These are phyloP conservation scores for Calocybe gambosa DNA, from an alignment of 1,284 basidiomycete genomes.

Conservation along the genomic window DNA sequence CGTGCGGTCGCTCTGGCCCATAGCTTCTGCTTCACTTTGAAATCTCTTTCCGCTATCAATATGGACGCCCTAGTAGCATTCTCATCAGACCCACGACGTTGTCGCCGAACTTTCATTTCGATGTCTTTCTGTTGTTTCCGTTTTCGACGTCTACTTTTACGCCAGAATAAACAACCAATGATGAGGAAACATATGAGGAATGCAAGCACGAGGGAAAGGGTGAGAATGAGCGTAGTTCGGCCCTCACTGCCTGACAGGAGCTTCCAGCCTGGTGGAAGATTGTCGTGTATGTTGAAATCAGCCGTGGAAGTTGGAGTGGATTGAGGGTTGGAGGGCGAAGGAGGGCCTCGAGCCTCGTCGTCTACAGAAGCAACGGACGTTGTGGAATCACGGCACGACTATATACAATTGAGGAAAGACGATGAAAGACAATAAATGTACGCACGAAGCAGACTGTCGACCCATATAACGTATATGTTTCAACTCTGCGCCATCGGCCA, in stretches of 20 bases:
- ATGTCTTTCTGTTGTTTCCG: slow-evolving; percentile 26
- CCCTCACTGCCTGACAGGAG: slow-evolving; percentile 19
- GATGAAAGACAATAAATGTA: background rate
- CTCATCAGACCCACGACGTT: slow-evolving; percentile 17
- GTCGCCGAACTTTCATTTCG: slow-evolving; percentile 29
- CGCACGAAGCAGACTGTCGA: slow-evolving; percentile 45
- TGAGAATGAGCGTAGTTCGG: slow-evolving; percentile 47
- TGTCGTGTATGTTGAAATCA: slow-evolving; percentile 27
- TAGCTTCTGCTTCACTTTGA: slow-evolving; percentile 44
- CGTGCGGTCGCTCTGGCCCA: slow-evolving; percentile 58
- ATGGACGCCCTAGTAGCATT: slow-evolving; percentile 25
- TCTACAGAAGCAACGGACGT: slow-evolving; percentile 24
- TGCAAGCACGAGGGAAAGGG: slow-evolving; percentile 55
- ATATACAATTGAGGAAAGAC: slow-evolving; percentile 4
- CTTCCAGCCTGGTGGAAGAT: slow-evolving; percentile 57
- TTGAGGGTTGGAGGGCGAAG: slow-evolving; percentile 16
- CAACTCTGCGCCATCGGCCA: slow-evolving; percentile 54
- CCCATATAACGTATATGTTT: slow-evolving; percentile 58
- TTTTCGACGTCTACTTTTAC: slow-evolving; percentile 38
- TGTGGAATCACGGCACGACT: slow-evolving; percentile 24
- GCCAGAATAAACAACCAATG: slow-evolving; percentile 51
- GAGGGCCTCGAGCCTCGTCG: slow-evolving; percentile 23
- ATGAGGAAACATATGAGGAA: slow-evolving; percentile 51
- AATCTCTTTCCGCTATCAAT: slow-evolving; percentile 34
- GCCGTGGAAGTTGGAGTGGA: slow-evolving; percentile 16